phyloP scores from a whole-genome alignment of 2,329 filamentous ascomycete species.

The Microsporum canis region DNA sequence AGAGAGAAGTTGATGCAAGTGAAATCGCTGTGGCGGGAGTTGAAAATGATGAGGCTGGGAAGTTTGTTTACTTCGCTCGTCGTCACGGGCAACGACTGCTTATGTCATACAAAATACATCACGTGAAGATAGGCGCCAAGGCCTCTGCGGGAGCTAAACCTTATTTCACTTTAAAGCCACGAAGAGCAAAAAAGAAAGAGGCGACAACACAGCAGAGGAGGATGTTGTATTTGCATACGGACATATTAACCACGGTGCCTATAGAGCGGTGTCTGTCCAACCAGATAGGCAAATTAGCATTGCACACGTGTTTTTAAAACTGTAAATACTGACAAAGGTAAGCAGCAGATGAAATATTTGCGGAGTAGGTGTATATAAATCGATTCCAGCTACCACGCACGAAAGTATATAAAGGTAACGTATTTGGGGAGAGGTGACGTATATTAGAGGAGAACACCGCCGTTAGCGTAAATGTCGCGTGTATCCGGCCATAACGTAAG shows the following conservation, averaged over 20 bases:
- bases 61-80: slow-evolving; percentile 8
- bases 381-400: not conserved
- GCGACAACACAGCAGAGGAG: not conserved
- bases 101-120: not conserved
- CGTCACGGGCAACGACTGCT: slow-evolving; percentile 7
- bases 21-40: not conserved
- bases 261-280: not conserved
- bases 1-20: not conserved
- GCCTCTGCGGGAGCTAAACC: not conserved
- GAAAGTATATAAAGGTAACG: not conserved
- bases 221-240: not conserved
- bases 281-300: not conserved
- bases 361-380: not conserved
- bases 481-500: not conserved
- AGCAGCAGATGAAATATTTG: not conserved
- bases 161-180: not conserved
- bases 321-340: not conserved
- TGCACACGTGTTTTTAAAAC: not conserved
- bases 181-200: not conserved
- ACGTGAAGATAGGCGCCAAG: not conserved
- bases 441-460: not conserved
- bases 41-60: slow-evolving; percentile 9
- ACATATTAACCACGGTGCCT: not conserved
- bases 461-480: not conserved
- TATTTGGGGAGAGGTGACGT: not conserved